phyloP scores from a whole-genome alignment of 176 grass and related monocot genomes.

The Phyllostachys edulis region DNA sequence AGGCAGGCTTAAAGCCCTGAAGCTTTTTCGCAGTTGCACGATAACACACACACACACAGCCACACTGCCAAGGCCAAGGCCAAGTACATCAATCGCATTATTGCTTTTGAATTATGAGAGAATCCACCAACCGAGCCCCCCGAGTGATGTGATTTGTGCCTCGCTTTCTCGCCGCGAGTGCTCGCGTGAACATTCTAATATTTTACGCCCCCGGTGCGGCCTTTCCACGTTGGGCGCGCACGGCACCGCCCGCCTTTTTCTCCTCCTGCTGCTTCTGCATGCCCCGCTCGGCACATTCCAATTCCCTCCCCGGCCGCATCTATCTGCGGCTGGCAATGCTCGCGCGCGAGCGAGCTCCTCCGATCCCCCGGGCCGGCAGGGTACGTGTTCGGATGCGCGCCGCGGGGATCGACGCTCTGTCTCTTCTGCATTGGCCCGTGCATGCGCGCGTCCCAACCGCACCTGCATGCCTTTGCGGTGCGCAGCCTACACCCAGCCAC shows the following conservation, averaged over 20 bases:
- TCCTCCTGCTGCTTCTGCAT: neutral
- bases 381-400: neutral
- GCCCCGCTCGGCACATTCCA: neutral
- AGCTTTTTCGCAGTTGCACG: slow-evolving; percentile 31
- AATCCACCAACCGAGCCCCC: slow-evolving; percentile 37
- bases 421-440: slow-evolving; percentile 45
- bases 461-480: neutral
- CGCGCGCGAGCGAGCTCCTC: neutral
- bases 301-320: neutral
- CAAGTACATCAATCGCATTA: slow-evolving; percentile 53
- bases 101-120: slow-evolving; percentile 53
- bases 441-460: neutral
- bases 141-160: neutral
- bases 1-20: slow-evolving; percentile 34
- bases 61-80: neutral
- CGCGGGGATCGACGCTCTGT: slow-evolving; percentile 24
- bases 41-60: neutral
- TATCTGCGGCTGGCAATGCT: neutral
- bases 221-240: slow-evolving; percentile 36
- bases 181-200: slow-evolving; percentile 41
- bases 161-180: slow-evolving; percentile 17
- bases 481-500: too few species aligned
- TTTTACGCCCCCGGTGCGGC: slow-evolving; percentile 34
- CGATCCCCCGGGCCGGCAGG: neutral
- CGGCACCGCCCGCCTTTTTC: neutral